phyloP scores from a whole-genome alignment of 2,329 filamentous ascomycete genomes.

The Aspergillus thermomutatus region DNA sequence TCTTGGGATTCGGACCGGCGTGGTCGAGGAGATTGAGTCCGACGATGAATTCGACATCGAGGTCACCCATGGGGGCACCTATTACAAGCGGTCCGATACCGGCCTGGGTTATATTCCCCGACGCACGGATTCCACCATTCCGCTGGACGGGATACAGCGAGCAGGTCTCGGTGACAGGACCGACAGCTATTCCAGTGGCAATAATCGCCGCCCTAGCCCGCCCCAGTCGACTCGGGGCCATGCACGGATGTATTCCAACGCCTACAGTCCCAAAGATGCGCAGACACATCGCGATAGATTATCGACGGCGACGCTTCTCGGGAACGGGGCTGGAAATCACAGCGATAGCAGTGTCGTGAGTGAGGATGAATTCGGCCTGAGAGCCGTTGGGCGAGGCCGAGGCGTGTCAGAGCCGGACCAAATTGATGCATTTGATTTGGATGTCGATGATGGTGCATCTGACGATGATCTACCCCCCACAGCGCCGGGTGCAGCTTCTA shows the following conservation, averaged over 20 bases:
- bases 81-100: conserved; percentile 73
- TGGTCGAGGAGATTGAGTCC: conserved; percentile 94
- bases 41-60: conserved; percentile 99
- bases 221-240: conserved; percentile 41
- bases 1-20: conserved; percentile 89
- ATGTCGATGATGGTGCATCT: conserved; percentile 38
- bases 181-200: conserved; percentile 57
- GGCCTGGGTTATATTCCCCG: conserved; percentile 76
- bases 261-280: conserved; percentile 44
- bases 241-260: conserved; percentile 50
- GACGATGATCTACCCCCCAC: conserved; percentile 62
- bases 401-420: conserved; percentile 20
- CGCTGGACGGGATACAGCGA: conserved; percentile 47
- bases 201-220: conserved; percentile 52
- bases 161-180: conserved; percentile 27
- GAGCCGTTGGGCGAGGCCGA: conserved; percentile 36
- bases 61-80: conserved; percentile 65
- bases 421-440: conserved; percentile 37
- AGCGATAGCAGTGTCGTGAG: conserved; percentile 44
- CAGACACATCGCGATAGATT: conserved; percentile 42
- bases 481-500: conserved; percentile 35
- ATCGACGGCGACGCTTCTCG: conserved; percentile 52
- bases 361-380: conserved; percentile 50
- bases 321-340: conserved; percentile 33
- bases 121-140: conserved; percentile 57